These are phyloP conservation scores for Ustilago xerochloae DNA, from an alignment of 1,284 basidiomycete species.

Conservation along the genomic window DNA sequence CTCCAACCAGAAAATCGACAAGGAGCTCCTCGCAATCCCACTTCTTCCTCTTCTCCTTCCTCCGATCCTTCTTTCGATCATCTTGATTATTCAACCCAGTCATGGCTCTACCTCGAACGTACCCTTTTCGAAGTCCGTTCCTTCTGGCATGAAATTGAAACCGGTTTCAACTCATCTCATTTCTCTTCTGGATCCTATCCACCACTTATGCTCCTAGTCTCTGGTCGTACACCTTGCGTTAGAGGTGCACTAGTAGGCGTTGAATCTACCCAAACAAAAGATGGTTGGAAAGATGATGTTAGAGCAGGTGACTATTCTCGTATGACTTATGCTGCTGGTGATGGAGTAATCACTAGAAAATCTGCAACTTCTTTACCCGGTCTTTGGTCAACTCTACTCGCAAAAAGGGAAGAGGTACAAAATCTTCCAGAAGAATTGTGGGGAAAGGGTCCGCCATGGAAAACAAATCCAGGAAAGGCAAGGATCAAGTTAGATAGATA, in stretches of 20 bases:
- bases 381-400: slow-evolving; percentile 36
- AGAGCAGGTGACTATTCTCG: slow-evolving; percentile 44
- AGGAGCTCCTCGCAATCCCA: slow-evolving; percentile 17
- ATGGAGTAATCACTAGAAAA: slow-evolving; percentile 66
- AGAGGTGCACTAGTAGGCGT: slow-evolving; percentile 61
- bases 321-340: slow-evolving; percentile 55
- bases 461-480: slow-evolving; percentile 13
- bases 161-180: slow-evolving; percentile 42
- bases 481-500: slow-evolving; percentile 30
- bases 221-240: slow-evolving; percentile 62
- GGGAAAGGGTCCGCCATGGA: slow-evolving; percentile 22
- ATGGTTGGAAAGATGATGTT: slow-evolving; percentile 41
- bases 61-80: slow-evolving; percentile 10
- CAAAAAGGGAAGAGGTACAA: slow-evolving; percentile 30
- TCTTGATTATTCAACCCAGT: slow-evolving; percentile 27
- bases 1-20: slow-evolving; percentile 35
- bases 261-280: background rate
- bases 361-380: slow-evolving; percentile 60
- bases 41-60: background rate
- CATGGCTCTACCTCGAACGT: slow-evolving; percentile 37
- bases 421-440: background rate
- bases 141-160: slow-evolving; percentile 59
- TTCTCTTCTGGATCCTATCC: slow-evolving; percentile 51
- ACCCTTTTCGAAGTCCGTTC: slow-evolving; percentile 47
- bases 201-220: slow-evolving; percentile 63